Evolutionary conservation across 2,329 filamentous ascomycete genomes (phyloP).

Genomic region (Clarireedia hainanense): DNA sequence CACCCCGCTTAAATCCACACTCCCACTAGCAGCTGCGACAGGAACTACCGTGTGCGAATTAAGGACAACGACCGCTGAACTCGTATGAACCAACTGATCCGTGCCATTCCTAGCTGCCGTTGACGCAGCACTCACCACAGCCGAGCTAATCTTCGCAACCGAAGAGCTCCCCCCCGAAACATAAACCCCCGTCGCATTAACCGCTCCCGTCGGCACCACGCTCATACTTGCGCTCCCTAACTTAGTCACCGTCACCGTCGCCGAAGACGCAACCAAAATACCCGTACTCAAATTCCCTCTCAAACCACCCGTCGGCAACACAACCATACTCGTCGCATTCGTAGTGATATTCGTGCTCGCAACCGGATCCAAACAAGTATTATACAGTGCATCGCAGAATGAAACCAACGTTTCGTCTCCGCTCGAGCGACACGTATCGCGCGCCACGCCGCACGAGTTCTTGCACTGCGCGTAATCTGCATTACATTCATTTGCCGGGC

Average conservation of each 20-base stretch:
- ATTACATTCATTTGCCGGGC: background rate
- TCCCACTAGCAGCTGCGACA: background rate
- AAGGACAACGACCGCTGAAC: background rate
- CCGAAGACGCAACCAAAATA: background rate
- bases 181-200: too few species aligned
- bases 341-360: background rate
- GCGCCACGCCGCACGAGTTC: background rate
- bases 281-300: too few species aligned
- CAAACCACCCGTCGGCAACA: background rate
- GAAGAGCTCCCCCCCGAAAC: too few species aligned
- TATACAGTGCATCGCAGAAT: conserved; percentile 3
- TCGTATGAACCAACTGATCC: background rate
- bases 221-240: background rate
- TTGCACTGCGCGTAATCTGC: background rate
- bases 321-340: background rate
- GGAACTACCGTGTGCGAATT: too few species aligned
- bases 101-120: background rate
- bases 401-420: background rate
- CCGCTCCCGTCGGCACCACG: background rate
- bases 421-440: background rate
- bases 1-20: background rate
- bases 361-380: conserved; percentile 1
- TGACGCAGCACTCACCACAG: background rate
- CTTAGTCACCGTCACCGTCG: too few species aligned
- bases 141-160: background rate